phyloP scores from a whole-genome alignment of 441 rosid genomes.

The Erodium chrysanthum region DNA sequence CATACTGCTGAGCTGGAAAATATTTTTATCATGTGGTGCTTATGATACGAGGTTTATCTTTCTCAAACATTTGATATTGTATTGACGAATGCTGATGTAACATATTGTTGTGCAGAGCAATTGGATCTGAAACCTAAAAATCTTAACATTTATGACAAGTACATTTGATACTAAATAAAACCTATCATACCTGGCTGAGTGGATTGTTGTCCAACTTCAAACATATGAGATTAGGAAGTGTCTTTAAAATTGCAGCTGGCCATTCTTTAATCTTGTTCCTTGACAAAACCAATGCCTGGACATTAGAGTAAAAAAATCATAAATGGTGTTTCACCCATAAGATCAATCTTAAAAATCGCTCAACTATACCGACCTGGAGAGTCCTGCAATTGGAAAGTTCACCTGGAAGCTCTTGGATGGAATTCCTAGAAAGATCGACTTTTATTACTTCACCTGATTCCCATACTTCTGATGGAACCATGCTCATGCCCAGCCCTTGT shows the following conservation, averaged over 20 bases:
- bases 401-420: conserved; percentile 60
- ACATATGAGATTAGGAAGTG: conserved; percentile 56
- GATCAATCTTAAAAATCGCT: neutral
- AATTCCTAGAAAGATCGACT: conserved; percentile 73
- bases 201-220: conserved; percentile 80
- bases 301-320: conserved; percentile 6
- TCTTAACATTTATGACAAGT: neutral
- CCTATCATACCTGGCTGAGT: conserved; percentile 51
- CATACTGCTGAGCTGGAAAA: conserved; percentile 8
- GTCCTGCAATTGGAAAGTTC: conserved; percentile 64
- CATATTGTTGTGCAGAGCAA: neutral
- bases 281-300: conserved; percentile 69
- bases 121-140: neutral
- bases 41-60: neutral
- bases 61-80: neutral
- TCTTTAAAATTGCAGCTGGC: conserved; percentile 60
- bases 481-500: conserved; percentile 53
- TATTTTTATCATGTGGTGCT: neutral
- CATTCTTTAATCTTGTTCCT: conserved; percentile 72
- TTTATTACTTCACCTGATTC: conserved; percentile 59
- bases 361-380: conserved; percentile 44
- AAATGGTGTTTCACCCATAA: neutral
- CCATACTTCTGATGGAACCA: conserved; percentile 79
- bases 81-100: neutral
- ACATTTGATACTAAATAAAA: neutral